A percentile compares a stretch with the other conserved stretches of the same genome.
phyloP scores from a whole-genome alignment of 164 flowering plant genomes.

The Kingdonia uniflora region DNA sequence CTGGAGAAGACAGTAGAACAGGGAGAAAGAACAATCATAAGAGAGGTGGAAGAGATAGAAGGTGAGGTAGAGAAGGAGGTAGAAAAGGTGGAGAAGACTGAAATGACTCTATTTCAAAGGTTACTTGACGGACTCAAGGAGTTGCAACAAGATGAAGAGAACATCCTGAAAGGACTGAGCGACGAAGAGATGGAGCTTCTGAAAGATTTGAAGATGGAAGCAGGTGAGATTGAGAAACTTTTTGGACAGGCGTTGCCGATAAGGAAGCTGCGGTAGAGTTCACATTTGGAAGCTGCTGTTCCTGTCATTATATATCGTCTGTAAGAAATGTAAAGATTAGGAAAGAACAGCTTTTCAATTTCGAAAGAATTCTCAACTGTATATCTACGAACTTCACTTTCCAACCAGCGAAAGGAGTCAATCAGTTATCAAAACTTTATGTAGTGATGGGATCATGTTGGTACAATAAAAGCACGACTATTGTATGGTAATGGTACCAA shows the following conservation, averaged over 20 bases:
- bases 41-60: constrained; percentile 73
- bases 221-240: constrained; percentile 67
- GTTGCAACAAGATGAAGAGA: constrained; percentile 53
- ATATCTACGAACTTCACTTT: too few species aligned
- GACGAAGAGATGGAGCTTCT: constrained; percentile 78
- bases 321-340: too few species aligned
- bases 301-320: too few species aligned
- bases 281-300: too few species aligned
- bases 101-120: constrained; percentile 49
- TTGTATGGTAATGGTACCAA: too few species aligned
- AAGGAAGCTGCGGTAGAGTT: constrained; percentile 58
- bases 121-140: constrained; percentile 66
- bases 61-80: constrained; percentile 57
- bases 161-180: constrained; percentile 44
- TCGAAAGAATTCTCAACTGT: too few species aligned
- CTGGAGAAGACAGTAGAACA: constrained; percentile 82
- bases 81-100: constrained; percentile 56
- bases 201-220: constrained; percentile 70
- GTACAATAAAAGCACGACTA: too few species aligned
- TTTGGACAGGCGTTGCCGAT: constrained; percentile 71
- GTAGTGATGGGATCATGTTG: too few species aligned
- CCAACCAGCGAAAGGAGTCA: too few species aligned
- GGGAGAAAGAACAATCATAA: constrained; percentile 62
- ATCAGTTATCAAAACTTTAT: too few species aligned
- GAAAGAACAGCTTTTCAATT: too few species aligned